These are phyloP conservation scores for Pelargonium cotyledonis DNA, from an alignment of 441 rosid genomes.

Conservation along the genomic window DNA sequence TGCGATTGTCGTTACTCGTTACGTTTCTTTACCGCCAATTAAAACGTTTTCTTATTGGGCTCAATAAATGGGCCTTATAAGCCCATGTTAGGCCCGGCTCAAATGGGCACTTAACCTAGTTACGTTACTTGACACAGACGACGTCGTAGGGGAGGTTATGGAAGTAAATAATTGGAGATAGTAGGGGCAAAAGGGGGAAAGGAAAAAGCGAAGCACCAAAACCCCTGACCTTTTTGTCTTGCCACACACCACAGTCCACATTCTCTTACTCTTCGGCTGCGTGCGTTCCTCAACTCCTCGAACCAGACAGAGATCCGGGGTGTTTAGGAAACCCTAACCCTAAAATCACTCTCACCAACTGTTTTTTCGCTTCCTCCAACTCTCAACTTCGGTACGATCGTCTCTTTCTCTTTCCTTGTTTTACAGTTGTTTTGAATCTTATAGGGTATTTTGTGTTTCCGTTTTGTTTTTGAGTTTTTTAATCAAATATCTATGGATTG, in stretches of 20 bases:
- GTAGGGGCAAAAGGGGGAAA: constrained; percentile 13
- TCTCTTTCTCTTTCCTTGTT: neutral
- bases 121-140: neutral
- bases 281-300: constrained; percentile 49
- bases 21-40: too few species aligned
- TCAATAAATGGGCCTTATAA: too few species aligned
- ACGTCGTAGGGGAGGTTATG: neutral
- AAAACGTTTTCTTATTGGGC: too few species aligned
- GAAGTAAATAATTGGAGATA: neutral
- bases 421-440: neutral
- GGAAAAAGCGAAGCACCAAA: neutral
- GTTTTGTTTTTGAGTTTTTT: constrained; percentile 10
- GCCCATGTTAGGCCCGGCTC: too few species aligned
- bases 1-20: too few species aligned
- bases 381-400: neutral
- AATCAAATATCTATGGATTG: neutral
- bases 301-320: constrained; percentile 69
- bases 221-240: constrained; percentile 14
- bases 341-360: neutral
- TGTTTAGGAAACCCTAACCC: constrained; percentile 50
- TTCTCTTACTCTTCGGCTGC: neutral
- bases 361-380: neutral
- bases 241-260: neutral
- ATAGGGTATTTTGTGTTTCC: constrained; percentile 29
- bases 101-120: too few species aligned